phyloP scores from a whole-genome alignment of 2,329 filamentous ascomycete genomes.

The Xylariaceae sp. region DNA sequence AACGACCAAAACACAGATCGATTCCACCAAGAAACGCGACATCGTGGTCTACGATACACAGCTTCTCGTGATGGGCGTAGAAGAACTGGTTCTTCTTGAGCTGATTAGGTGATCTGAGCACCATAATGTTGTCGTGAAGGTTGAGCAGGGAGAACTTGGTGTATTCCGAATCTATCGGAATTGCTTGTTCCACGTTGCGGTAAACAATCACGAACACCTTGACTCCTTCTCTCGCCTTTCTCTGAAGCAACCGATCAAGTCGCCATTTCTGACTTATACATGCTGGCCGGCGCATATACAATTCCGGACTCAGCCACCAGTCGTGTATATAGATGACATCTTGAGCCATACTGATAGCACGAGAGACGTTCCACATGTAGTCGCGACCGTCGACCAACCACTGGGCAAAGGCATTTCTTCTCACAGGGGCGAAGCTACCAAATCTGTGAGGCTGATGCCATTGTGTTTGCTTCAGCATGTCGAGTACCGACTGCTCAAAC shows the following conservation, averaged over 20 bases:
- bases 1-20: conserved; percentile 93
- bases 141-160: conserved; percentile 95
- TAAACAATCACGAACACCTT: conserved; percentile 98
- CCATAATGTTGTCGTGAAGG: conserved; percentile 91
- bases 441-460: conserved; percentile 86
- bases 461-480: conserved; percentile 75
- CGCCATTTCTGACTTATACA: conserved; percentile 98
- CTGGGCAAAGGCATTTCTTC: conserved; percentile 81
- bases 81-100: conserved; percentile 99
- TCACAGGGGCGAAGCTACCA: conserved; percentile 86
- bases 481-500: conserved; percentile 86
- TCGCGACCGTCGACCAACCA: conserved; percentile 96
- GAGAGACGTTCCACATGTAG: conserved; percentile 99
- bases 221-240: conserved; percentile 89
- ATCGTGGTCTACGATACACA: conserved; percentile 94
- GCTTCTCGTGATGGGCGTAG: conserved; percentile 97
- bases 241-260: conserved; percentile 84
- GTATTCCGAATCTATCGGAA: conserved; percentile 97
- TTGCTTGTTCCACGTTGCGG: conserved; percentile 92
- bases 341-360: conserved; percentile 92
- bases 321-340: conserved; percentile 99
- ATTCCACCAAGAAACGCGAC: conserved; percentile 94
- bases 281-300: conserved; percentile 90
- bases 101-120: conserved; percentile 93
- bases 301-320: conserved; percentile 96